Conservation (phyloP, 2,329 filamentous ascomycete species). For the Dryadomyces quercus-mongolicae region DNA sequence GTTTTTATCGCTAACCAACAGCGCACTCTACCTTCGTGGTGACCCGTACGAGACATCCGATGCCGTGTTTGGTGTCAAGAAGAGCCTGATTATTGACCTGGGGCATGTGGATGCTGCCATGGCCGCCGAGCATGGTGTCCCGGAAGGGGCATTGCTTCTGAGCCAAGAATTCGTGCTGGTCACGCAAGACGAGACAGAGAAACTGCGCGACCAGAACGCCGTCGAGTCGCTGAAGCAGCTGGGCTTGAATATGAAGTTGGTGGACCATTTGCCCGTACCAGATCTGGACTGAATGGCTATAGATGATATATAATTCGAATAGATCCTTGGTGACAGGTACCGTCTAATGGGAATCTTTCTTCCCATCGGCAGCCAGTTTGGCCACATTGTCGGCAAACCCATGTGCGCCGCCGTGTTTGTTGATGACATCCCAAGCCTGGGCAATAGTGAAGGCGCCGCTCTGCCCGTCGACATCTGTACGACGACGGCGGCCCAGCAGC, state of each 20-base stretch:
- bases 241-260: constrained; percentile 57
- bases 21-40: constrained; percentile 63
- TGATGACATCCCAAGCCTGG: constrained; percentile 24
- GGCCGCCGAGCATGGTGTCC: constrained; percentile 49
- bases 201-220: constrained; percentile 52
- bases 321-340: too few species aligned
- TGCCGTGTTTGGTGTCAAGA: constrained; percentile 78
- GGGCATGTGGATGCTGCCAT: constrained; percentile 37
- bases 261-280: constrained; percentile 65
- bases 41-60: constrained; percentile 76
- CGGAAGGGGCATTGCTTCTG: constrained; percentile 50
- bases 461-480: constrained; percentile 11
- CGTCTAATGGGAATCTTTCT: background rate
- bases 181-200: constrained; percentile 53
- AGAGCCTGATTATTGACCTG: constrained; percentile 59
- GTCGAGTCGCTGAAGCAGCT: constrained; percentile 53
- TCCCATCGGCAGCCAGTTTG: constrained; percentile 5
- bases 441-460: constrained; percentile 21
- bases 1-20: constrained; percentile 20
- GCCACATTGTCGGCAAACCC: constrained; percentile 43
- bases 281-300: constrained; percentile 35
- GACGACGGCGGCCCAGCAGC: constrained; percentile 53
- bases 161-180: constrained; percentile 70
- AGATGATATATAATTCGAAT: too few species aligned
- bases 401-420: constrained; percentile 40